Percentiles rank a stretch among this genome's conserved stretches.
Conservation (phyloP, 495 filamentous ascomycete species). For the Saxophila tyrrhenica region DNA sequence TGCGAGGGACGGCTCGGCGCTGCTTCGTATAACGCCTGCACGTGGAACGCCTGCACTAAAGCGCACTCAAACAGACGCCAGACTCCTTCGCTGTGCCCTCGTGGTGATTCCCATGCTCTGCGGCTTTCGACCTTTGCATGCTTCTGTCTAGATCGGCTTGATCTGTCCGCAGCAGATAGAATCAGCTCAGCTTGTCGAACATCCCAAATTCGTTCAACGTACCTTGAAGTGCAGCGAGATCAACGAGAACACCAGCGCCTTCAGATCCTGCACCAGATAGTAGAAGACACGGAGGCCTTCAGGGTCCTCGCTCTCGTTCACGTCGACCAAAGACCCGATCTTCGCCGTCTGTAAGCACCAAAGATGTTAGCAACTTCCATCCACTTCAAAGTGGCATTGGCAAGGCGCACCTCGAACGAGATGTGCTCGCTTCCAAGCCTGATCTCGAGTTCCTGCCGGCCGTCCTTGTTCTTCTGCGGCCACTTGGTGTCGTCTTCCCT, state of each 20-base stretch:
- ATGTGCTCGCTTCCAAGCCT: slow-evolving; percentile 91
- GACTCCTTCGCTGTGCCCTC: slow-evolving; percentile 1
- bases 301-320: slow-evolving; percentile 89
- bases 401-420: slow-evolving; percentile 70
- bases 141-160: slow-evolving; percentile 26
- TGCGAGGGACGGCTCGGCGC: too few relatives aligned
- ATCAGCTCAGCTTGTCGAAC: too few relatives aligned
- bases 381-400: too few relatives aligned
- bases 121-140: neutral
- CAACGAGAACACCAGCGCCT: slow-evolving; percentile 91
- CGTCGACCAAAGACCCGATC: slow-evolving; percentile 93
- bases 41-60: too few relatives aligned
- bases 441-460: slow-evolving; percentile 93
- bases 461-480: slow-evolving; percentile 99
- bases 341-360: slow-evolving; percentile 67
- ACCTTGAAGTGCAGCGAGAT: slow-evolving; percentile 97
- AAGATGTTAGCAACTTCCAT: neutral
- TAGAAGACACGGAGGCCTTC: slow-evolving; percentile 98
- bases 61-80: neutral
- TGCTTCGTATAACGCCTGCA: too few relatives aligned
- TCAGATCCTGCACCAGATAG: slow-evolving; percentile 96
- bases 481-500: slow-evolving; percentile 99
- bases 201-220: slow-evolving; percentile 18
- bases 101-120: neutral
- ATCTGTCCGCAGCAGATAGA: slow-evolving; percentile 13